A percentile compares a stretch with the other conserved stretches of the same genome.
Evolutionary conservation across 1,284 basidiomycete genomes (phyloP).

Genomic region (Exobasidium rhododendri): DNA sequence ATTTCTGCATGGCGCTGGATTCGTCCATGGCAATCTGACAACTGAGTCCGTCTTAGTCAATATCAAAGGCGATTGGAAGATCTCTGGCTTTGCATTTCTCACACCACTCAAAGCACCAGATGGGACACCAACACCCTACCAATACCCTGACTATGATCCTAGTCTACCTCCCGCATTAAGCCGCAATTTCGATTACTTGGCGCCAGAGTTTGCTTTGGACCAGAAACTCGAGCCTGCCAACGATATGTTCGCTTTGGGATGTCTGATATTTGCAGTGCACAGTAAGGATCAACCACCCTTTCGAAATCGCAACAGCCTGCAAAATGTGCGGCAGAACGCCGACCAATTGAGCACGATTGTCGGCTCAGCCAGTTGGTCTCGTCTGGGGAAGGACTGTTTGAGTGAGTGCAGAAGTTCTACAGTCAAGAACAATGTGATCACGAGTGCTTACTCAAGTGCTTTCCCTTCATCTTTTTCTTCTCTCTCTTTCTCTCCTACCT

Average conservation of each 20-base stretch:
- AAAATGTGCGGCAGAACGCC: slow-evolving; percentile 73
- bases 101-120: slow-evolving; percentile 71
- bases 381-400: slow-evolving; percentile 41
- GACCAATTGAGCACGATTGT: slow-evolving; percentile 56
- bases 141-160: slow-evolving; percentile 82
- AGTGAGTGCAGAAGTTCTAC: slow-evolving; percentile 11
- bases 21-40: slow-evolving; percentile 87
- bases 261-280: slow-evolving; percentile 73
- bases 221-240: slow-evolving; percentile 79
- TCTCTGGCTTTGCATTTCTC: slow-evolving; percentile 79
- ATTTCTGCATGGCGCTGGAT: slow-evolving; percentile 84
- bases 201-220: slow-evolving; percentile 91
- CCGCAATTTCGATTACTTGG: slow-evolving; percentile 88
- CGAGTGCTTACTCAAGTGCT: too few species aligned
- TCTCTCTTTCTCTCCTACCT: neutral
- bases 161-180: slow-evolving; percentile 77
- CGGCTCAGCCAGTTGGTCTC: slow-evolving; percentile 30
- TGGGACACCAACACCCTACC: slow-evolving; percentile 74
- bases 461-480: neutral
- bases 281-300: slow-evolving; percentile 84
- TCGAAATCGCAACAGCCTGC: slow-evolving; percentile 77
- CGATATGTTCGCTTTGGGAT: slow-evolving; percentile 92
- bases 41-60: slow-evolving; percentile 59
- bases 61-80: slow-evolving; percentile 91
- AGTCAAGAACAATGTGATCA: too few species aligned